Percentiles rank a stretch among this genome's conserved stretches.
These are phyloP conservation scores for Colletotrichum falcatum DNA, from an alignment of 2,329 filamentous ascomycete species.

Conservation along the genomic window DNA sequence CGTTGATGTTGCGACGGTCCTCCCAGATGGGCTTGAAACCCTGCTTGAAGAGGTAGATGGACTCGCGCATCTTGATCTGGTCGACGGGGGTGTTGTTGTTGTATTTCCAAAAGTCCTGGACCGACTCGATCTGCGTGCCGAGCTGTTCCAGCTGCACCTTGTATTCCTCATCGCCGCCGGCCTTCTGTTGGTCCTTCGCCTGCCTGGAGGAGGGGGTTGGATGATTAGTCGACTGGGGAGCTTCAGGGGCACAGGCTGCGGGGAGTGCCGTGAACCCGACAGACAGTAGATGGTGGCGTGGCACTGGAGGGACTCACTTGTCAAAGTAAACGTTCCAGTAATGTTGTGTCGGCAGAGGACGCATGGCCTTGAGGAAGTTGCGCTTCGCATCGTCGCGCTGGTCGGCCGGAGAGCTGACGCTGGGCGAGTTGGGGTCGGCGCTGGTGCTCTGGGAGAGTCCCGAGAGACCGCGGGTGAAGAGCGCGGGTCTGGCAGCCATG, in stretches of 20 bases:
- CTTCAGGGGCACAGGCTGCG: background rate
- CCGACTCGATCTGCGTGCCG: conserved; percentile 76
- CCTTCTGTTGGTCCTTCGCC: conserved; percentile 57
- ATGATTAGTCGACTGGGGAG: conserved; percentile 4
- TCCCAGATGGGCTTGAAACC: conserved; percentile 85
- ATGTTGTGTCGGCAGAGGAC: conserved; percentile 81
- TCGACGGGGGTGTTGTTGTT: conserved; percentile 84
- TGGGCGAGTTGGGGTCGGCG: conserved; percentile 68
- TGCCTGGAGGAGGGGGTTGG: conserved; percentile 49
- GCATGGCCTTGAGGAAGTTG: conserved; percentile 81
- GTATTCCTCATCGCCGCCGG: conserved; percentile 58
- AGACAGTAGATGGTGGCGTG: background rate
- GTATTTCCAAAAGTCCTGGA: conserved; percentile 88
- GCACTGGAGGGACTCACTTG: conserved; percentile 54
- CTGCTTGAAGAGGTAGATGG: conserved; percentile 82
- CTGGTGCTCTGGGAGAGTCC: conserved; percentile 67
- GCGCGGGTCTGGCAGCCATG: conserved; percentile 68
- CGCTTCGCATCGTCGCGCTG: conserved; percentile 84
- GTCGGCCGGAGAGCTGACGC: conserved; percentile 76
- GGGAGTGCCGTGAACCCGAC: background rate
- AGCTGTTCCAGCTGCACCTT: conserved; percentile 71
- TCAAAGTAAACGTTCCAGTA: conserved; percentile 82
- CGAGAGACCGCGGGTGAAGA: conserved; percentile 74
- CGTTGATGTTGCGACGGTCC: conserved; percentile 86
- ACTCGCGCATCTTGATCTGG: conserved; percentile 81